A percentile compares a stretch with the other conserved stretches of the same genome.
Conservation (phyloP, 2,329 filamentous ascomycete genomes). For the Akanthomyces dipterigenus region DNA sequence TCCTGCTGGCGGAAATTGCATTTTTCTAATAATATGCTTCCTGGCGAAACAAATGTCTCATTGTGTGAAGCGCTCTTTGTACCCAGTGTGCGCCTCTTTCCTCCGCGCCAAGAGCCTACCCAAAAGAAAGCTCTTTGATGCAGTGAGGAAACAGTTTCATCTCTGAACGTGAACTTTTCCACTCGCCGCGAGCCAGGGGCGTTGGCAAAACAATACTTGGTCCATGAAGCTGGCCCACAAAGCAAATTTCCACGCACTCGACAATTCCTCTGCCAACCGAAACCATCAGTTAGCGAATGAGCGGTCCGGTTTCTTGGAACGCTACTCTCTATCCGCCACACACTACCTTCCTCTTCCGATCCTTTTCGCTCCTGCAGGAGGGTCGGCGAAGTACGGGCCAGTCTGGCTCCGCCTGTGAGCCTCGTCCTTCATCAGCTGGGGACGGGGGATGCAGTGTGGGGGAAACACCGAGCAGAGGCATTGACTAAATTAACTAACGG, state of each 20-base stretch:
- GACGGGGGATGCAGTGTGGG: background rate
- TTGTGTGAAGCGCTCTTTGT: background rate
- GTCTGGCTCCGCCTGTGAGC: background rate
- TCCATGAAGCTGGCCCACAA: background rate
- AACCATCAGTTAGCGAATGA: background rate
- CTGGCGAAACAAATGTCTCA: background rate
- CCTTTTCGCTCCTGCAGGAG: background rate
- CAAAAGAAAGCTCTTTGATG: background rate
- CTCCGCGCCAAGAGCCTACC: too few relatives aligned
- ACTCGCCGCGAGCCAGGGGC: background rate
- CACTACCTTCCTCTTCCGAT: background rate
- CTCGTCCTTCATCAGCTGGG: constrained; percentile 4
- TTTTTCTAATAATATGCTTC: background rate
- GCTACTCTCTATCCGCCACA: background rate
- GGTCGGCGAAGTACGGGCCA: background rate
- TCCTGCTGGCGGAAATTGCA: background rate
- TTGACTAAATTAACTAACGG: background rate
- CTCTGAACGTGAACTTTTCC: too few relatives aligned
- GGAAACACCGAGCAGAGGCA: background rate
- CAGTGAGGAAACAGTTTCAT: background rate
- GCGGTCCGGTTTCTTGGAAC: background rate
- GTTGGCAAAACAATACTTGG: background rate
- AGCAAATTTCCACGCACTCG: background rate
- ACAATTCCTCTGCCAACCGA: background rate
- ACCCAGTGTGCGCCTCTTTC: background rate